phyloP scores from a whole-genome alignment of 169 alveolate species.

The Babesia gibsoni region DNA sequence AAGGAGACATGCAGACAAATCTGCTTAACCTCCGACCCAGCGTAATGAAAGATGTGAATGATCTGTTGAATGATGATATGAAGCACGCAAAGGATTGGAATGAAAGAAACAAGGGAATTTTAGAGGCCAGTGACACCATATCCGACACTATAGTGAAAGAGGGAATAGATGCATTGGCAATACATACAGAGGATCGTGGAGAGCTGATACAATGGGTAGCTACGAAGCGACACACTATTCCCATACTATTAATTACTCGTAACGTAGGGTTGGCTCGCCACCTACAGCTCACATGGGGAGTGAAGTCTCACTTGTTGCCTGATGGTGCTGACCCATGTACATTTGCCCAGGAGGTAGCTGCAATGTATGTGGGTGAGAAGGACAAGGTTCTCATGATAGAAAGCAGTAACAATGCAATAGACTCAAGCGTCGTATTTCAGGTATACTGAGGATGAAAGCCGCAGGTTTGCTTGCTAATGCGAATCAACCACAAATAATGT shows the following conservation, averaged over 20 bases:
- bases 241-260: constrained; percentile 67
- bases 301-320: constrained; percentile 66
- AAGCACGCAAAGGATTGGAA: constrained; percentile 12
- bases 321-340: constrained; percentile 19
- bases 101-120: constrained; percentile 4
- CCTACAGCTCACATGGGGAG: constrained; percentile 74
- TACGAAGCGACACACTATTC: constrained; percentile 63
- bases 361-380: neutral
- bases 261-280: constrained; percentile 63
- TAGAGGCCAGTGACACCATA: neutral
- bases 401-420: constrained; percentile 14
- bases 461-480: neutral
- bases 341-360: constrained; percentile 16
- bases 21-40: constrained; percentile 27
- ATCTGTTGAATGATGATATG: constrained; percentile 29
- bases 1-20: constrained; percentile 7
- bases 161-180: constrained; percentile 52
- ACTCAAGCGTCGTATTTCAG: constrained; percentile 13
- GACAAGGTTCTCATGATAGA: constrained; percentile 29
- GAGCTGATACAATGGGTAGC: constrained; percentile 72
- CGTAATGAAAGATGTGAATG: constrained; percentile 7
- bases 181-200: constrained; percentile 62
- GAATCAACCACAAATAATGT: neutral
- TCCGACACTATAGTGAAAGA: constrained; percentile 15
- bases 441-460: neutral